Evolutionary conservation across 192 early-diverging fungal species (phyloP), one percentile per base, ranked within the genome.

Genomic region (Mortierella claussenii): DNA sequence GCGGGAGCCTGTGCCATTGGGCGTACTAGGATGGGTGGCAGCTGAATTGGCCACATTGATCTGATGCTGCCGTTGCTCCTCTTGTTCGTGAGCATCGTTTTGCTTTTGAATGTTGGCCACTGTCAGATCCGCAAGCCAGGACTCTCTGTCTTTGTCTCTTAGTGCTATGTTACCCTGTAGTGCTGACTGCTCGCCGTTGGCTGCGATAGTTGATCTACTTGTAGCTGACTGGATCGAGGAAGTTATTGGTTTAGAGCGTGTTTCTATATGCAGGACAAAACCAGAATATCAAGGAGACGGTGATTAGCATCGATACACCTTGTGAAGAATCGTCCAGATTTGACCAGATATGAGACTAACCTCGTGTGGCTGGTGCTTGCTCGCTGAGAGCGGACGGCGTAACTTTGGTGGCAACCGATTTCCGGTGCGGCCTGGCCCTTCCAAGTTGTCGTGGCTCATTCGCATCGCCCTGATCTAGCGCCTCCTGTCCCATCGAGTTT

Each of bases 71-170:
- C 49, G 46, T 17, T 24, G 42, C 7, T 60, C 57, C 13, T 59
- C 55, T 20, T 59, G 32, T 15, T 54, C 67, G 20, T 69, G 56
- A 23, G 67, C 40, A 24, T 42, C 45, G 37, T 54, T 69, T 23
- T 54, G 56, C 56, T 42, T 50, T 44, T 69, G 48, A n/a, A 69
- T 53, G 27, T 60, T 69, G 9, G 48, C 50, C 13, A 60, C 26
- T n/a, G 57, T 69, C 28, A 60, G 40, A 45, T 60, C 51, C 17
- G 50, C 57, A 2, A 69, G 26, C 67, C 57, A 58, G 3, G 32
- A 21, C 32, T 32, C 52, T 17, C 33, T 44, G 0, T 40, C 34
- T 23, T 43, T 30, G 23, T 17, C 24, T 32, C 37, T 40, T 44
- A 44, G 37, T 20, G 13, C 45, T n/a, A 23, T 52, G n/a, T n/a